Evolutionary conservation across 2,329 filamentous ascomycete species (phyloP).

Genomic region (Corniculantispora saksenae): DNA sequence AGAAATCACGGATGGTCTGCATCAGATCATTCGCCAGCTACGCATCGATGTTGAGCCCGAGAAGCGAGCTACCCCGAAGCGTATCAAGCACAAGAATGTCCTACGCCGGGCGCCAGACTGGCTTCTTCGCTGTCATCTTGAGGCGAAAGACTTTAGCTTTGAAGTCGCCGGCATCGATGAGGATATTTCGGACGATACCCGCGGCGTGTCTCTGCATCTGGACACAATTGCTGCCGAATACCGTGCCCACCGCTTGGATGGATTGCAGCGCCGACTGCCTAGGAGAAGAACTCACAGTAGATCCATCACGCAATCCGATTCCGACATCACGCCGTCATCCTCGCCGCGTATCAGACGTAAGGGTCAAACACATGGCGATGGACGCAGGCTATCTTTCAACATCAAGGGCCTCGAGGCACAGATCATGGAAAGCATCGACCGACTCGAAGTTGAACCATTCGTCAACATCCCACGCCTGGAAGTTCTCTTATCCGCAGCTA

Average conservation of each 20-base stretch:
- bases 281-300: conserved; percentile 76
- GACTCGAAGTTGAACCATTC: conserved; percentile 83
- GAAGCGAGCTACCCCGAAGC: conserved; percentile 53
- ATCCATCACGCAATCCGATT: conserved; percentile 67
- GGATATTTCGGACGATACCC: conserved; percentile 76
- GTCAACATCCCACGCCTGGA: conserved; percentile 85
- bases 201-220: conserved; percentile 82
- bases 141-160: conserved; percentile 84
- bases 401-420: conserved; percentile 84
- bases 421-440: conserved; percentile 84
- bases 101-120: conserved; percentile 78
- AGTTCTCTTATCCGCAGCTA: conserved; percentile 78
- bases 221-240: conserved; percentile 90
- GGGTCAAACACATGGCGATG: conserved; percentile 65
- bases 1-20: conserved; percentile 89
- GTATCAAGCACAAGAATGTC: conserved; percentile 63
- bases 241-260: conserved; percentile 74
- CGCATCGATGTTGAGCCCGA: conserved; percentile 66
- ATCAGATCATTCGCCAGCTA: conserved; percentile 86
- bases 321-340: conserved; percentile 51
- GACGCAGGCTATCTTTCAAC: conserved; percentile 78
- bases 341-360: conserved; percentile 51
- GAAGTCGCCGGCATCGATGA: conserved; percentile 89
- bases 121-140: conserved; percentile 80
- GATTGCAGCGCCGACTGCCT: conserved; percentile 55